phyloP scores from a whole-genome alignment of 139 green algal species.

The Edaphochlamys debaryana region DNA sequence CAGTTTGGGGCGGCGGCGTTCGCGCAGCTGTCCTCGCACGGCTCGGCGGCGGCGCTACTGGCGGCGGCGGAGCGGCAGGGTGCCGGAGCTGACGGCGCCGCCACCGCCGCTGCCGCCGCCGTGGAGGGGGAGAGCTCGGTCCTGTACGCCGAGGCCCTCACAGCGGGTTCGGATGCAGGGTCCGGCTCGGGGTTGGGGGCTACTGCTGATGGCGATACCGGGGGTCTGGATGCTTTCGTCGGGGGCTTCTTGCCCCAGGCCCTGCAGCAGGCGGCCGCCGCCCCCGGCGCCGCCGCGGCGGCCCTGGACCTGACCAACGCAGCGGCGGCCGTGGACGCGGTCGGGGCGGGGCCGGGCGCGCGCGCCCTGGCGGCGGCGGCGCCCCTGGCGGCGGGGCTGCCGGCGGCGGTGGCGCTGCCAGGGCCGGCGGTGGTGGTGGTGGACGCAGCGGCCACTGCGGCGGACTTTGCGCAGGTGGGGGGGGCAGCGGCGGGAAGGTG shows the following conservation, averaged over 20 bases:
- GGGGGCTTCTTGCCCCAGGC: no score
- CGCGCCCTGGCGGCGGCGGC: background rate
- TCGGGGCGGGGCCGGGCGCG: background rate
- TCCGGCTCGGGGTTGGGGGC: no score
- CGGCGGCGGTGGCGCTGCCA: background rate
- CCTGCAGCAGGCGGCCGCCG: background rate
- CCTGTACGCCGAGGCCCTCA: no score
- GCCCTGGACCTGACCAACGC: background rate
- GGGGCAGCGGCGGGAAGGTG: background rate
- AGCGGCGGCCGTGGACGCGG: background rate
- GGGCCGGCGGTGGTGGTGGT: background rate
- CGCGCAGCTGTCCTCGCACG: background rate
- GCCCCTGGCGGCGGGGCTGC: background rate
- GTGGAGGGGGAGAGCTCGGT: background rate
- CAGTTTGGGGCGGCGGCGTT: constrained; percentile 9
- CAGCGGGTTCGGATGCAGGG: no score
- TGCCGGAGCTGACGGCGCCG: background rate
- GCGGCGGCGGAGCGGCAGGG: background rate
- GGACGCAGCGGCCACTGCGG: background rate
- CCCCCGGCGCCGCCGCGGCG: background rate
- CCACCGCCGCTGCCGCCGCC: no score
- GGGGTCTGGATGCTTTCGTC: no score
- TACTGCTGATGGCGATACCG: no score
- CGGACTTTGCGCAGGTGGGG: background rate
- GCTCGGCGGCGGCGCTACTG: background rate